phyloP scores from a whole-genome alignment of 768 basidiomycete species.

The Pilatotrama ljubarskyi region DNA sequence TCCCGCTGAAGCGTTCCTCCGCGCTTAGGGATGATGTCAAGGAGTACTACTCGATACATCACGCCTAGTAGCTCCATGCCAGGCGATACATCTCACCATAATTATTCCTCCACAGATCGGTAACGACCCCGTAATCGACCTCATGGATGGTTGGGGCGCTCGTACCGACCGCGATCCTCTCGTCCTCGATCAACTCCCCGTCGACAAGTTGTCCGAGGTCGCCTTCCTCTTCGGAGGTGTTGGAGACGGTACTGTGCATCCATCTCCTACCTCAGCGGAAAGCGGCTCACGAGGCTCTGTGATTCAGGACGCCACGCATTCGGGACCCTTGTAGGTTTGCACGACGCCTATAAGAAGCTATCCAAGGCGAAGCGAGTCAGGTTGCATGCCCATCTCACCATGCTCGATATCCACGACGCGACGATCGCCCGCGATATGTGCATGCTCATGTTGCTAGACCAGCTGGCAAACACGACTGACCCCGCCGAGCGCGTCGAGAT shows the following conservation, averaged over 20 bases:
- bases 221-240: constrained; percentile 23
- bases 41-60: no score
- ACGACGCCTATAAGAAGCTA: constrained; percentile 3
- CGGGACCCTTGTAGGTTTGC: constrained; percentile 12
- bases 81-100: no score
- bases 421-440: constrained; percentile 20
- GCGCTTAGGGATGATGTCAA: no score
- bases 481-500: constrained; percentile 11
- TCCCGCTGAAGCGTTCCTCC: no score
- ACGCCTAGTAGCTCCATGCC: no score
- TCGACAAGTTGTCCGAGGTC: constrained; percentile 3
- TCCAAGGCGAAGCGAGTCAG: not conserved
- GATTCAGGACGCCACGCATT: constrained; percentile 13
- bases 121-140: constrained; percentile 9
- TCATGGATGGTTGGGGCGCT: constrained; percentile 1
- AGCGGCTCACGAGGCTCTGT: no score
- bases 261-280: not conserved
- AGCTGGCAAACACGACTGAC: constrained; percentile 2
- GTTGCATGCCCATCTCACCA: constrained; percentile 17
- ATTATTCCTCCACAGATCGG: no score
- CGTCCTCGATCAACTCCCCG: not conserved
- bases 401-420: constrained; percentile 21
- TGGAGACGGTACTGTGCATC: constrained; percentile 18
- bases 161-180: not conserved
- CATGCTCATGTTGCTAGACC: constrained; percentile 18